Evolutionary conservation across 2,329 filamentous ascomycete genomes (phyloP).

Genomic region (Aspergillus glaucus): DNA sequence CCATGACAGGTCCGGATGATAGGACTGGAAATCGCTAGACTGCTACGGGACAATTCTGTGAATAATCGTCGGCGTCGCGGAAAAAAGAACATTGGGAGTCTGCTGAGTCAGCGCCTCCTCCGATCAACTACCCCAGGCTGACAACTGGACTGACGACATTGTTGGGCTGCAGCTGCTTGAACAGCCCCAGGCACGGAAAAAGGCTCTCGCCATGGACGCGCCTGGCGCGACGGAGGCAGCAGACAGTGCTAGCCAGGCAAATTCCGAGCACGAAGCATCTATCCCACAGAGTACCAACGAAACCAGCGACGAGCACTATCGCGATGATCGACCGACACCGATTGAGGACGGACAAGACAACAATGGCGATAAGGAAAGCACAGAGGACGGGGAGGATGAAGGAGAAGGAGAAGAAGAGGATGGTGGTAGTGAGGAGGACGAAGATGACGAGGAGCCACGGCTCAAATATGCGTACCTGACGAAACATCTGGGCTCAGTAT

Average conservation of each 20-base stretch:
- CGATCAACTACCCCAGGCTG: slow-evolving; percentile 8
- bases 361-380: slow-evolving; percentile 12
- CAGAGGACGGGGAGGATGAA: slow-evolving; percentile 21
- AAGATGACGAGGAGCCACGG: slow-evolving; percentile 87
- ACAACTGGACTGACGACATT: slow-evolving; percentile 2
- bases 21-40: background rate
- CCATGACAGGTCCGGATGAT: slow-evolving; percentile 2
- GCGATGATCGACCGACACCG: slow-evolving; percentile 2
- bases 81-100: background rate
- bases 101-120: background rate
- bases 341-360: slow-evolving; percentile 1
- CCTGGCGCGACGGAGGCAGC: slow-evolving; percentile 27
- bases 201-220: slow-evolving; percentile 33
- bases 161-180: slow-evolving; percentile 3
- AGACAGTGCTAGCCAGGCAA: slow-evolving; percentile 16
- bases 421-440: slow-evolving; percentile 66
- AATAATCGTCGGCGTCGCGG: background rate
- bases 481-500: slow-evolving; percentile 69
- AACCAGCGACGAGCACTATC: slow-evolving; percentile 7
- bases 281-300: slow-evolving; percentile 10
- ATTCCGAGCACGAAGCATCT: slow-evolving; percentile 12
- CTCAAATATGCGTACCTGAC: slow-evolving; percentile 91
- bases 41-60: too few relatives aligned
- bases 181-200: slow-evolving; percentile 19
- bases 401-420: slow-evolving; percentile 48